Base-by-base conservation (phyloP, 768 basidiomycete species). In the Pisolithus microcarpus region DNA sequence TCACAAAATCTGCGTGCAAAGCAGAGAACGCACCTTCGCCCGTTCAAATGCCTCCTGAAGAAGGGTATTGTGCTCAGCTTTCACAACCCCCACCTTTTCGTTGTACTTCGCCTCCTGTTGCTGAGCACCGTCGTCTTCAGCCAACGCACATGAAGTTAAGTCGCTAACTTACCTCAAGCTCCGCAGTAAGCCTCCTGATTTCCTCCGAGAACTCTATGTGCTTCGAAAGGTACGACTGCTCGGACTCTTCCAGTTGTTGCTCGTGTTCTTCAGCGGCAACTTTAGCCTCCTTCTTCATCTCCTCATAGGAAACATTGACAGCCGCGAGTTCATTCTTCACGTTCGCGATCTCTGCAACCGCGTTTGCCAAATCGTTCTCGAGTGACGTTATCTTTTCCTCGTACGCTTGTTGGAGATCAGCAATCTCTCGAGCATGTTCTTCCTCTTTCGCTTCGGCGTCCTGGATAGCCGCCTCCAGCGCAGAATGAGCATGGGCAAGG, bases 41-140 rank as follows among this genome's bases (percentile, higher is more conserved):
- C 78, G 81, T 52, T 85, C 78, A 63, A 90, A 89, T 4, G 83
- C 85, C 51, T 87, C 80, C 55, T 82, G 71, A 16, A 90, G 68
- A 39, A 81, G 72, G 46, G 70, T 67, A 13, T 74, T 73, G 54
- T 88, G 84, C 56, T 89, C 84, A 16, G 71, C 75, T 58, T 82
- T 82, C 38, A 87, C 79, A 15, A 61, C 75, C 11, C 82, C 79
- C 23, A 91, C 77, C 65, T 83, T 85, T 7, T 74, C 72, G 60
- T 75, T 71, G 62, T 90, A 90, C 46, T 81, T 73, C 19, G 77
- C 68, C 62, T 88, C 85, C 72, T 89, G 81, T 45, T 72, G 71
- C 90, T 91, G 58, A 37, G 38, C 36, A 55, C 13, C 39, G 10
- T 23, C 16, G 46, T 51, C 49, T 46, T 49, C 40, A 36, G 28